Base-by-base conservation (phyloP, 148 eudicot species). In the Fagopyrum tataricum region DNA sequence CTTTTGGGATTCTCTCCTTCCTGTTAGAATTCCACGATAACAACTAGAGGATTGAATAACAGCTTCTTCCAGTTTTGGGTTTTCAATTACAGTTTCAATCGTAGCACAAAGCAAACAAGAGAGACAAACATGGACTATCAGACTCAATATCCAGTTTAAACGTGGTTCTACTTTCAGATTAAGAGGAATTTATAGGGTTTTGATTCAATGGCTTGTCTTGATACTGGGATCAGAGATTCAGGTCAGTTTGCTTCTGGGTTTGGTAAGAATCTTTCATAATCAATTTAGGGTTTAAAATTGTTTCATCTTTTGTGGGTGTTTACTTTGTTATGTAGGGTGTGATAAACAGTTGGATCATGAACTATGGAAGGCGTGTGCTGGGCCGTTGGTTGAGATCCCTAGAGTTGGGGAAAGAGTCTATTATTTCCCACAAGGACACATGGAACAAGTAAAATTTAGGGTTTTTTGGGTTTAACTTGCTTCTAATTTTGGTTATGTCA, bases 331-430 rank as follows among this genome's bases (percentile, higher is more conserved):
- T 67, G 23, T 20, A 77, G 89, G 80, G 46, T 80, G 71, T 21
- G 83, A 79, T 52, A 85, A 76, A 73, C 17, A 26, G 37, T 80
- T 94, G 82, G 87, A 91, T 74, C 64, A 67, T 23, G 90, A 94
- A 78, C 82, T 94, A 40, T 94, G 98, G 98, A 89, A 72, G 81
- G 92, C 90, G 1, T 94, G 98, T 88, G 98, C 98, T 3, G 98
- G 98, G 31, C 98, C 98, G 47, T 70, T 94, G 76, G 90, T 91
- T 26, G 91, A 91, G 58, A 79, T 94, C 73, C 98, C 97, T 37
- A 78, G 79, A 40, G 1, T 40, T 20, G 77, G 75, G 23, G 96
- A 94, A 76, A 85, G 82, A 76, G 97, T 94, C 39, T 87, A 80
- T 55, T 94, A 94, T 80, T 91, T 94, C 67, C 98, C 98, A 3